Percentiles rank a stretch among this genome's conserved stretches.
Conservation (phyloP, 2,329 filamentous ascomycete species). For the Monosporascus sp. region DNA sequence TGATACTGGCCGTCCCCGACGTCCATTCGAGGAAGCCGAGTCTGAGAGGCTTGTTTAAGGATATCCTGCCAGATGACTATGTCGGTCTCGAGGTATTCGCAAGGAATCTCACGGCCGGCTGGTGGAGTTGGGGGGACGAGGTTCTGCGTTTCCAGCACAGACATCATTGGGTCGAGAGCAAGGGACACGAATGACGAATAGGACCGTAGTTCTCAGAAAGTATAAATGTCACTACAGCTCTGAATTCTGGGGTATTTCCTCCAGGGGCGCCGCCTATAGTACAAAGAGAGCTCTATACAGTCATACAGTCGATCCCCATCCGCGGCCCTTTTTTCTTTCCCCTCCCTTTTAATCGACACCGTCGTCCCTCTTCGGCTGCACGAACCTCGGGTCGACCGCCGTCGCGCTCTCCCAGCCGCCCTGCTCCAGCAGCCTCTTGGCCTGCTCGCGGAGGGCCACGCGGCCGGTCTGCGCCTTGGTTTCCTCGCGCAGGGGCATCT, state of each 20-base stretch:
- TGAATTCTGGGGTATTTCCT: too few relatives aligned
- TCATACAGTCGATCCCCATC: slow-evolving; percentile 1
- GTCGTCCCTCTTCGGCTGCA: slow-evolving; percentile 14
- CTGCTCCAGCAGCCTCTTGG: slow-evolving; percentile 55
- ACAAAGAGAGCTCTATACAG: too few relatives aligned
- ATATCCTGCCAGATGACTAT: slow-evolving; percentile 46
- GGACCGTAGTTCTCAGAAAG: slow-evolving; percentile 6
- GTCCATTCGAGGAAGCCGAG: slow-evolving; percentile 76
- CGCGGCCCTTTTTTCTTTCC: background rate
- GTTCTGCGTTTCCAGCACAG: slow-evolving; percentile 62
- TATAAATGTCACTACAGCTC: too few relatives aligned
- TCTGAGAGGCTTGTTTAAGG: slow-evolving; percentile 54
- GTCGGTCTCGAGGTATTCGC: slow-evolving; percentile 71
- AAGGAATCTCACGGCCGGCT: slow-evolving; percentile 65
- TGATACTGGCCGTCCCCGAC: slow-evolving; percentile 67
- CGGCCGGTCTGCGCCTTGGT: slow-evolving; percentile 35
- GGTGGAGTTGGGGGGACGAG: slow-evolving; percentile 77
- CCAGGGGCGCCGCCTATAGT: too few relatives aligned
- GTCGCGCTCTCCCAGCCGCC: slow-evolving; percentile 53
- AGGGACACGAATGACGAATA: slow-evolving; percentile 4
- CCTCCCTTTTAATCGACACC: slow-evolving; percentile 9
- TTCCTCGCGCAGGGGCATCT: slow-evolving; percentile 36
- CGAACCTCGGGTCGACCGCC: slow-evolving; percentile 43
- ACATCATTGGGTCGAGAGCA: slow-evolving; percentile 39
- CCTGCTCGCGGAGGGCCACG: slow-evolving; percentile 44